Evolutionary conservation across 2,329 filamentous ascomycete species (phyloP).

Genomic region (Gnomoniopsis smithogilvyi): DNA sequence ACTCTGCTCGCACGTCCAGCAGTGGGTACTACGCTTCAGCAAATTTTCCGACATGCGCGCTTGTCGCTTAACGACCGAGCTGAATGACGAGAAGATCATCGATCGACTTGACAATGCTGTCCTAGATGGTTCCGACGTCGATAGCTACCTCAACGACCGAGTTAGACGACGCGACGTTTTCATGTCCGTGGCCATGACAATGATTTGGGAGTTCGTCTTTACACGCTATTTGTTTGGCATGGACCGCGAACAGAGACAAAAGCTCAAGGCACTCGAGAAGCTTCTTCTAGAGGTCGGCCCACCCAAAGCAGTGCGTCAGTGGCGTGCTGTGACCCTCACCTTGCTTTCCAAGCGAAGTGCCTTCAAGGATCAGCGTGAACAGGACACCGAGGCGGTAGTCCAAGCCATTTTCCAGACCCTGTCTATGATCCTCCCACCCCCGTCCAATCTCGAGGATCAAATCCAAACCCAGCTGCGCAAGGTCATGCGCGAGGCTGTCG

Average conservation of each 20-base stretch:
- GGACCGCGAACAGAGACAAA: constrained; percentile 96
- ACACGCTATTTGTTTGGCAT: constrained; percentile 97
- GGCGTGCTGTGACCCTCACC: constrained; percentile 93
- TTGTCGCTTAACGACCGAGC: constrained; percentile 77
- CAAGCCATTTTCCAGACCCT: constrained; percentile 85
- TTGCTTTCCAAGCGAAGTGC: constrained; percentile 75
- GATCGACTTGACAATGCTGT: constrained; percentile 93
- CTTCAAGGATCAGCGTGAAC: constrained; percentile 80
- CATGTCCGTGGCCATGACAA: constrained; percentile 98
- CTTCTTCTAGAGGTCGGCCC: constrained; percentile 85
- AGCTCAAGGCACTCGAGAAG: constrained; percentile 94
- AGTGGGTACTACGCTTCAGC: constrained; percentile 97
- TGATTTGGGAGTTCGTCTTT: constrained; percentile 99
- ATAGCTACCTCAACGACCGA: constrained; percentile 81
- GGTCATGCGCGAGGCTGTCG: constrained; percentile 84
- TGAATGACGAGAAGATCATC: constrained; percentile 89
- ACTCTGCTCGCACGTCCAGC: constrained; percentile 91
- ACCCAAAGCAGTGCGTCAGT: constrained; percentile 85
- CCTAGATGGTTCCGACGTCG: constrained; percentile 90
- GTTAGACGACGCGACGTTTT: constrained; percentile 89
- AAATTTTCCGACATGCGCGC: constrained; percentile 93
- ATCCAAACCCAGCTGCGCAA: constrained; percentile 81
- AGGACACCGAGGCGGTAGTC: constrained; percentile 94
- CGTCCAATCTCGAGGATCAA: constrained; percentile 73
- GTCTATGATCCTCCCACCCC: constrained; percentile 80